Conservation (phyloP, 2,329 filamentous ascomycete species). For the Harringtonia lauricola region DNA sequence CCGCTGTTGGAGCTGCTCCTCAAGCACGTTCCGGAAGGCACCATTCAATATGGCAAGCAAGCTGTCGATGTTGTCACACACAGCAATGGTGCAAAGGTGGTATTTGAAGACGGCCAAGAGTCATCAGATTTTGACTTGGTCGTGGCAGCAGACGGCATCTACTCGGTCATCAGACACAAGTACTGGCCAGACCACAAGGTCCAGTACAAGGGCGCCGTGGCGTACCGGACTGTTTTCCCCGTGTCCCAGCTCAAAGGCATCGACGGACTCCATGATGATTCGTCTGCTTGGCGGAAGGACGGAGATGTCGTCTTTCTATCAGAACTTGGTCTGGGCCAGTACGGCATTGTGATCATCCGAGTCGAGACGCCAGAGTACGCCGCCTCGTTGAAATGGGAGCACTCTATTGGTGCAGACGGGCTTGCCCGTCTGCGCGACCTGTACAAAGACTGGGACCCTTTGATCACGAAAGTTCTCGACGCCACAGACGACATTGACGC, state of each 20-base stretch:
- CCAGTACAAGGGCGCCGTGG: constrained; percentile 1
- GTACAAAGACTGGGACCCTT: background rate
- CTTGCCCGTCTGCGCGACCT: constrained; percentile 1
- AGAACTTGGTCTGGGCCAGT: background rate
- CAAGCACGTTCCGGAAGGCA: background rate
- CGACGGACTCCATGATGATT: constrained; percentile 3
- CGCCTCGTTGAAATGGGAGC: constrained; percentile 4
- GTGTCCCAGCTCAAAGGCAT: background rate
- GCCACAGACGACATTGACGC: constrained; percentile 7
- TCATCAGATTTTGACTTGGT: constrained; percentile 7
- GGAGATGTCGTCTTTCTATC: constrained; percentile 6
- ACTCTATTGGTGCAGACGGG: constrained; percentile 1
- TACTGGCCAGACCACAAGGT: background rate
- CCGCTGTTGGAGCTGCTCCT: constrained; percentile 2
- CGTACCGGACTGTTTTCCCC: constrained; percentile 6
- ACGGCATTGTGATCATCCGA: constrained; percentile 5
- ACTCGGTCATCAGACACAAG: background rate
- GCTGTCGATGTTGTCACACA: background rate
- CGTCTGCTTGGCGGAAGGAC: constrained; percentile 1
- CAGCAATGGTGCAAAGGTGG: no score
- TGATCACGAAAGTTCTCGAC: constrained; percentile 2
- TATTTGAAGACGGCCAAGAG: no score
- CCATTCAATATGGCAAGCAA: constrained; percentile 1
- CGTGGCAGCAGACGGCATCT: constrained; percentile 6
- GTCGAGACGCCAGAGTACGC: background rate